Base-by-base conservation (phyloP, 192 early-diverging fungal genomes). In the Coemansia erecta region DNA sequence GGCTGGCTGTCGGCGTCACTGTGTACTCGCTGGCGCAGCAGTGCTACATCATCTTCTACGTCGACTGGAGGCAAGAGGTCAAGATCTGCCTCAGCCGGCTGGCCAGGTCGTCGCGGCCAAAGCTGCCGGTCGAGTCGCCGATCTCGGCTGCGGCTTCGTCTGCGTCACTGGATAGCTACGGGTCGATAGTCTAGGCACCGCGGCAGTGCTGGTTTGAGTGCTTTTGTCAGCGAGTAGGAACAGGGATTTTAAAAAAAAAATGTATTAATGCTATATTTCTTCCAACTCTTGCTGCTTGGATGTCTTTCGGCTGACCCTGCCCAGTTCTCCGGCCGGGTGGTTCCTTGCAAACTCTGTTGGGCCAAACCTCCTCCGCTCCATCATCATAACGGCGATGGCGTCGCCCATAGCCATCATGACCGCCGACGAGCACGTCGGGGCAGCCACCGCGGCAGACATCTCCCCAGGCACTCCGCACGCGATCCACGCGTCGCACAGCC, bases 1-100 rank as follows among this genome's bases (percentile, higher is more conserved):
- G 85, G 9, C 54, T 87, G 31, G 80, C 77, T 26, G 53, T 81
- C 12, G 89, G 66, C 17, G 70, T 81, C 12, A 63, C 77, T 39
- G 56, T 44, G 6, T 68, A 61, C 41, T 72, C 69, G 15, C 55
- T 69, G 8, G 41, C 62, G 24, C 66, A 72, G 44, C 65, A 73
- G 51, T 68, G 59, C 57, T 72, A 60, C 44, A 59, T 81, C 11
- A 37, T 69, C 11, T 61, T 77, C 44, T 60, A 39, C 35, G 58
- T 76, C 33, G 68, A 81, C 53, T 81, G 80, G 80, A 31, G 64
- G 22, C 60, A 73, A 13, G 80, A 81, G 44, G 80, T 81, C 26
- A 65, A 66, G 31, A 66, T 42, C 0, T 81, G 80, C 40, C 41
- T 68, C 21, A 58, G 59, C 35, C 56, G 73, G 9, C 24, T 81